A percentile compares a stretch with the other conserved stretches of the same genome.
phyloP scores from a whole-genome alignment of 2,329 filamentous ascomycete genomes.

The Rachicladosporium sp. region DNA sequence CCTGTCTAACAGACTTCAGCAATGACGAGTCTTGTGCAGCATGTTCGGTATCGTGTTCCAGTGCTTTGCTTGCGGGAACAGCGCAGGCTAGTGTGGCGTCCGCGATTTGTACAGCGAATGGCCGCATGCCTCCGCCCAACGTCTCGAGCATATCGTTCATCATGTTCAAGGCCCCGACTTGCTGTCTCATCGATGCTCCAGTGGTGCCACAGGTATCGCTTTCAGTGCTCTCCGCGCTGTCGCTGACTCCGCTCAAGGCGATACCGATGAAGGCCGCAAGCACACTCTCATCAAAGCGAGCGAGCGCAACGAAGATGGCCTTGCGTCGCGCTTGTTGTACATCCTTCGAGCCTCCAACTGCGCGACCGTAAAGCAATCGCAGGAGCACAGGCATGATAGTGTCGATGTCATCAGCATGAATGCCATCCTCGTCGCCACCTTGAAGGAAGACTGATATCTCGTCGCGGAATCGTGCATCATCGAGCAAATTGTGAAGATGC shows the following conservation, averaged over 20 bases:
- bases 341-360: slow-evolving; percentile 68
- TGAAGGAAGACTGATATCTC: slow-evolving; percentile 73
- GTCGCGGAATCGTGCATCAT: slow-evolving; percentile 84
- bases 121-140: slow-evolving; percentile 59
- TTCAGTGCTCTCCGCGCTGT: not conserved
- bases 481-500: slow-evolving; percentile 72
- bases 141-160: slow-evolving; percentile 75
- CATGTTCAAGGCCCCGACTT: slow-evolving; percentile 88
- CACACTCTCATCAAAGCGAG: slow-evolving; percentile 61
- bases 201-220: not conserved
- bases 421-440: slow-evolving; percentile 54
- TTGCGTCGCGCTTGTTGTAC: slow-evolving; percentile 70
- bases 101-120: slow-evolving; percentile 57
- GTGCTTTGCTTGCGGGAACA: slow-evolving; percentile 27
- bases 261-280: slow-evolving; percentile 75
- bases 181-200: slow-evolving; percentile 45
- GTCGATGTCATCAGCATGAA: slow-evolving; percentile 60
- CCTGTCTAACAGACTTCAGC: slow-evolving; percentile 53
- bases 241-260: slow-evolving; percentile 48
- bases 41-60: slow-evolving; percentile 19
- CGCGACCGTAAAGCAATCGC: slow-evolving; percentile 75
- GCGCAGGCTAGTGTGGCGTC: slow-evolving; percentile 70
- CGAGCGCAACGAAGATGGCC: slow-evolving; percentile 61
- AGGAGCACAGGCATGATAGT: slow-evolving; percentile 77
- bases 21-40: slow-evolving; percentile 39